Base-by-base conservation (phyloP, 371 early-diverging fungal species). In the Apophysomyces elegans region DNA sequence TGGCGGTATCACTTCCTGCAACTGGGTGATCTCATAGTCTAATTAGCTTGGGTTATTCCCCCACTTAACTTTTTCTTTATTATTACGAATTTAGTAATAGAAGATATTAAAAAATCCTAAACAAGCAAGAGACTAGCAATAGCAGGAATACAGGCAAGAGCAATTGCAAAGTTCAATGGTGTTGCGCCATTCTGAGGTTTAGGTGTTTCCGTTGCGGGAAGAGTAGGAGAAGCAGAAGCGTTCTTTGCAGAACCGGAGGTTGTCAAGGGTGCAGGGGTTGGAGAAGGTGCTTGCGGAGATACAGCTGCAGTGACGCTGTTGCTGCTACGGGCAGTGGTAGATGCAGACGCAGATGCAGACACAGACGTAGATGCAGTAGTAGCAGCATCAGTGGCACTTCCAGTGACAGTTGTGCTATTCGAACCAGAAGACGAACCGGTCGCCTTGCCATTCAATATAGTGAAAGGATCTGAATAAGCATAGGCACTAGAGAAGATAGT, bases 381-480 rank as follows among this genome's bases (percentile, higher is more conserved):
- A 41, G 61, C 16, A 43, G 58, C 5, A 41, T 11, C 41, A 11
- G 41, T 41, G 41, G 13, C 41, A 41, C 41, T 41, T 41, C 41
- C 41, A 13, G 11, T 41, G 41, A 6, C 41, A 13, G 11, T 5
- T 8, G 41, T 41, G 8, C 2, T 41, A 4, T 8, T 41, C 41
- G 13, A 41, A 5, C 41, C 13, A 50, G 47, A 18, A 21, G 54
- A 38, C 13, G 58, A 58, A 54, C 45, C 8, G 2, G 60, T 39
- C 6, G 39, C 60, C n/a, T 12, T 11, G 38, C 66, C 66, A 45
- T 56, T 58, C 13, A 14, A 12, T 11, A 67, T 58, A 32, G 36
- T 36, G 58, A 67, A 67, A 9, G 36, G 38, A 35, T 54, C 67
- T 5, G 67, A 67, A 41, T 62, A 67, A 8, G 62, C 50, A 37